phyloP scores from a whole-genome alignment of 306 rosid species.

The Prunus armeniaca region DNA sequence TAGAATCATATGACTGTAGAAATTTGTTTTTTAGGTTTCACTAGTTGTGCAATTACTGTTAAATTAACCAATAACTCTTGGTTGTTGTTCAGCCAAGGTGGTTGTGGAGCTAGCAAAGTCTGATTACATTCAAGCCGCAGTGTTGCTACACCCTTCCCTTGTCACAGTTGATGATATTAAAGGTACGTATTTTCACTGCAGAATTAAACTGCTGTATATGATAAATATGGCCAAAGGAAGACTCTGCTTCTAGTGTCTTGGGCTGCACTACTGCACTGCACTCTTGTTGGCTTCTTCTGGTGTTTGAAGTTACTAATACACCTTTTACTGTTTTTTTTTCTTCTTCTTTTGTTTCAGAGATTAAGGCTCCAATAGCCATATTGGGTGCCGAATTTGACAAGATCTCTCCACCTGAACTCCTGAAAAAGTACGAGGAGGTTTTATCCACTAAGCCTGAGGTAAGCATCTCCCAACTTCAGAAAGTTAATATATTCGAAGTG shows the following conservation, averaged over 20 bases:
- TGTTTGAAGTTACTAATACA: neutral
- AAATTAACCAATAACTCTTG: neutral
- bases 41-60: neutral
- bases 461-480: conserved; percentile 6
- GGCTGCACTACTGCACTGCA: neutral
- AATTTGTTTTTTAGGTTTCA: neutral
- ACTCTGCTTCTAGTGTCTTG: neutral
- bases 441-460: conserved; percentile 55
- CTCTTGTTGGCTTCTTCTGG: neutral
- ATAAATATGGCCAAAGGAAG: neutral
- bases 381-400: conserved; percentile 68
- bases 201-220: too few relatives aligned
- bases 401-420: conserved; percentile 56
- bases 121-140: conserved; percentile 49
- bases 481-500: neutral
- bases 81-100: conserved; percentile 54
- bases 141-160: conserved; percentile 64
- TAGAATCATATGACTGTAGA: neutral
- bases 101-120: conserved; percentile 53
- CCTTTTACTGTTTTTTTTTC: neutral
- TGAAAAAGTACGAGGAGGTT: conserved; percentile 59
- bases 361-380: conserved; percentile 44
- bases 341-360: conserved; percentile 32
- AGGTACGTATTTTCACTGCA: conserved; percentile 36
- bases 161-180: conserved; percentile 61